Percentiles rank a stretch among this genome's conserved stretches.
These are phyloP conservation scores for Rhizopus microsporus DNA, from an alignment of 371 early-diverging fungal species.

Conservation along the genomic window DNA sequence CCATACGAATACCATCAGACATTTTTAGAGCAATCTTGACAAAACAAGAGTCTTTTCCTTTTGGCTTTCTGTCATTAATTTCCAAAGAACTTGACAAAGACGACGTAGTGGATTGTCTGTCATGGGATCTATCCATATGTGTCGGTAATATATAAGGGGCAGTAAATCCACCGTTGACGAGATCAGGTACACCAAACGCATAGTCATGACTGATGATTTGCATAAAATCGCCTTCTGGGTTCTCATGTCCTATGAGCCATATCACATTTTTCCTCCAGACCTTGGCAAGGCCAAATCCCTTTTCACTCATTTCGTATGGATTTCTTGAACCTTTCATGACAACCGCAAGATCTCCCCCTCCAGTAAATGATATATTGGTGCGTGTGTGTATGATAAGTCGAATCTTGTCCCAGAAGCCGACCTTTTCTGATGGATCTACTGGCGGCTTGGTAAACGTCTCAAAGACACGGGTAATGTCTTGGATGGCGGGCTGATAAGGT, in stretches of 20 bases:
- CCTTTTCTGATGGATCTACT: conserved; percentile 64
- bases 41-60: conserved; percentile 20
- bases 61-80: conserved; percentile 6
- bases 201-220: conserved; percentile 41
- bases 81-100: conserved; percentile 13
- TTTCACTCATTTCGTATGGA: conserved; percentile 49
- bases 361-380: conserved; percentile 54
- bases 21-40: conserved; percentile 38
- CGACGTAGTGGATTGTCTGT: conserved; percentile 5
- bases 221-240: conserved; percentile 33
- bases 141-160: conserved; percentile 26
- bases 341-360: conserved; percentile 59
- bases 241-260: conserved; percentile 32
- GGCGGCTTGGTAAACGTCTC: conserved; percentile 67
- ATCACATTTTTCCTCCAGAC: conserved; percentile 34
- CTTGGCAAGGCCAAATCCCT: conserved; percentile 49
- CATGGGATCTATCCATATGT: background rate
- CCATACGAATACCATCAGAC: conserved; percentile 43
- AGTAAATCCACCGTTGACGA: conserved; percentile 39
- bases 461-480: conserved; percentile 62
- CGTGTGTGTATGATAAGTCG: conserved; percentile 68
- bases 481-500: conserved; percentile 65
- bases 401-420: conserved; percentile 83
- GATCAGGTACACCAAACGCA: conserved; percentile 41
- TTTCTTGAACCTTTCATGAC: conserved; percentile 50